These are phyloP conservation scores for Phytophthora tentaculata DNA, from an alignment of 352 stramenopile species.

Conservation along the genomic window DNA sequence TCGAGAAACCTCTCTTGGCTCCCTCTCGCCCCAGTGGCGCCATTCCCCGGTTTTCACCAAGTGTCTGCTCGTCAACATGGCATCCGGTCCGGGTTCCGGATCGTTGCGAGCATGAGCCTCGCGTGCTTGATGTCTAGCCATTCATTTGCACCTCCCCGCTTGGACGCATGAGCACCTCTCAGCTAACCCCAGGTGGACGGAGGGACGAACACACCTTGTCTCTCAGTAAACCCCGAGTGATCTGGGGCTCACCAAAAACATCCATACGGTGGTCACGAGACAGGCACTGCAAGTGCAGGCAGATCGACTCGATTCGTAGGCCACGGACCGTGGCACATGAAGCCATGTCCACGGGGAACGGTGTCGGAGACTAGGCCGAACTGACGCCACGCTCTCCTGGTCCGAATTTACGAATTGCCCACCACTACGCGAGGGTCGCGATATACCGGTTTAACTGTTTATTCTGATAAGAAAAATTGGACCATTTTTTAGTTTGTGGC, in stretches of 20 bases:
- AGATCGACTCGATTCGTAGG: not conserved
- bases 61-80: conserved; percentile 27
- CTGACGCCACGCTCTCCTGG: conserved; percentile 20
- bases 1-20: conserved; percentile 12
- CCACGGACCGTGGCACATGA: not conserved
- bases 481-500: too few species aligned
- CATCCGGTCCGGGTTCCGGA: too few species aligned
- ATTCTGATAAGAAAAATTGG: too few species aligned
- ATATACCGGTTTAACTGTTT: too few species aligned
- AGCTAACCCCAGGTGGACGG: conserved; percentile 17
- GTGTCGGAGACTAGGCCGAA: conserved; percentile 13
- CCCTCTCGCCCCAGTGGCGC: conserved; percentile 19
- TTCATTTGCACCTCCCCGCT: conserved; percentile 19
- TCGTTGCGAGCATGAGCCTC: conserved; percentile 11
- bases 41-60: conserved; percentile 22
- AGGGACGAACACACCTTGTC: conserved; percentile 5
- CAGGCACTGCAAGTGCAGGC: conserved; percentile 19
- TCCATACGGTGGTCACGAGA: conserved; percentile 15
- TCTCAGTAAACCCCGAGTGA: conserved; percentile 33
- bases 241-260: conserved; percentile 21
- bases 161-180: conserved; percentile 17
- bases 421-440: conserved; percentile 33
- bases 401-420: conserved; percentile 21
- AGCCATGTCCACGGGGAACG: conserved; percentile 5
- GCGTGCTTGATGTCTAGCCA: conserved; percentile 25